A percentile compares a stretch with the other conserved stretches of the same genome.
Conservation (phyloP, 1,139 yeast species). For the Yamadazyma sp. region DNA sequence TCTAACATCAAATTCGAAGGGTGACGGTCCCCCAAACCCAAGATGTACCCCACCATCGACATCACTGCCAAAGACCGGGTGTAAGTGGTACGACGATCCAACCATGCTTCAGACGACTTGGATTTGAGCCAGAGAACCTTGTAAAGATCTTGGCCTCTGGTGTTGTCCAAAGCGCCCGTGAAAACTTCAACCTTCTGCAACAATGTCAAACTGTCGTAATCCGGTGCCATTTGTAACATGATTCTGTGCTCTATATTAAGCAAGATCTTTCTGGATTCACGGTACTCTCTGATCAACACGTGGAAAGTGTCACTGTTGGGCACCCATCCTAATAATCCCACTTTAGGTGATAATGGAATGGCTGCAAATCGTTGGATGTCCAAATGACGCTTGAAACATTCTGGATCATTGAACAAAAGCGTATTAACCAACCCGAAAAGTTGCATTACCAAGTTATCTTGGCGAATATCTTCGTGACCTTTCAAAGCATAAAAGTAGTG, state of each 20-base stretch:
- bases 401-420: slow-evolving; percentile 83
- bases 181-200: slow-evolving; percentile 95
- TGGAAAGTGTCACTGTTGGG: slow-evolving; percentile 97
- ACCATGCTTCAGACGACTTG: slow-evolving; percentile 95
- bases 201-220: slow-evolving; percentile 84
- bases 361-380: slow-evolving; percentile 92
- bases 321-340: slow-evolving; percentile 97
- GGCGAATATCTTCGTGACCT: slow-evolving; percentile 98
- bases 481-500: slow-evolving; percentile 79
- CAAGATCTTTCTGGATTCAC: slow-evolving; percentile 87
- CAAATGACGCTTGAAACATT: slow-evolving; percentile 92
- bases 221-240: slow-evolving; percentile 98
- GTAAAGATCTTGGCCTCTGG: slow-evolving; percentile 94
- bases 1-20: slow-evolving; percentile 97
- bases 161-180: slow-evolving; percentile 92
- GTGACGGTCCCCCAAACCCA: slow-evolving; percentile 97
- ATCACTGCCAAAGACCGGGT: slow-evolving; percentile 95
- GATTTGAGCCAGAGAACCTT: slow-evolving; percentile 96
- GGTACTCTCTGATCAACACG: slow-evolving; percentile 83
- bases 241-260: slow-evolving; percentile 92
- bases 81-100: slow-evolving; percentile 93
- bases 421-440: slow-evolving; percentile 94
- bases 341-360: slow-evolving; percentile 92
- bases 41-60: slow-evolving; percentile 97
- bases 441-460: slow-evolving; percentile 97